A percentile compares a stretch with the other conserved stretches of the same genome.
Evolutionary conservation across 2,329 filamentous ascomycete species (phyloP).

Genomic region (Metarhizium rileyi): DNA sequence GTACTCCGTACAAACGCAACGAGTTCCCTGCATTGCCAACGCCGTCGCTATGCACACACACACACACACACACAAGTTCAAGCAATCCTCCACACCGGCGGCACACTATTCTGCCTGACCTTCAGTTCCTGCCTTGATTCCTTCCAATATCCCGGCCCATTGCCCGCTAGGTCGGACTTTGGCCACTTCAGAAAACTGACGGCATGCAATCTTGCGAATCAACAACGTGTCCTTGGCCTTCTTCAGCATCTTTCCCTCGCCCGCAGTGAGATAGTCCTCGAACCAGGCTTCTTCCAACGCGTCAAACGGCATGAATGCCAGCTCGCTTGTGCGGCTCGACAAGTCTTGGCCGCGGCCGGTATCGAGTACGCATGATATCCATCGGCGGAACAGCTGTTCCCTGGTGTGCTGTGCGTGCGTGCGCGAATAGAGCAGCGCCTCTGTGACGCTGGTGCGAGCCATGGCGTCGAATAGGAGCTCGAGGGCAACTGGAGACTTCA

Average conservation of each 20-base stretch:
- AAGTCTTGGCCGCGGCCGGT: conserved; percentile 26
- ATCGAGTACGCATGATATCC: conserved; percentile 51
- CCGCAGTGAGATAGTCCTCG: conserved; percentile 54
- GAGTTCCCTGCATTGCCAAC: neutral
- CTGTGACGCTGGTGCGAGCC: conserved; percentile 54
- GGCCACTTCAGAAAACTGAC: conserved; percentile 41
- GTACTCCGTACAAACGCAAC: neutral
- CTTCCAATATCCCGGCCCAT: conserved; percentile 42
- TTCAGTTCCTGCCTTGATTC: conserved; percentile 36
- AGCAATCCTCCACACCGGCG: conserved; percentile 11
- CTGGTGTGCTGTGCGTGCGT: conserved; percentile 52
- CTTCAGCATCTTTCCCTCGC: conserved; percentile 53
- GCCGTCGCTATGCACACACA: conserved; percentile 5
- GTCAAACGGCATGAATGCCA: conserved; percentile 65
- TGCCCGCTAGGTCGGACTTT: conserved; percentile 33
- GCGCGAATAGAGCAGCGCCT: conserved; percentile 66
- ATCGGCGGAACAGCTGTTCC: conserved; percentile 54
- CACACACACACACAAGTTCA: neutral
- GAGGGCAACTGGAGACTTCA: conserved; percentile 54
- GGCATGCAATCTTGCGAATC: conserved; percentile 62
- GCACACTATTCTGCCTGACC: conserved; percentile 15
- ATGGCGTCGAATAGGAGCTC: conserved; percentile 61
- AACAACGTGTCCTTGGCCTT: conserved; percentile 64
- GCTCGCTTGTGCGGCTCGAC: conserved; percentile 52
- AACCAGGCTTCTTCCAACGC: conserved; percentile 65